phyloP scores from a whole-genome alignment of 2,329 filamentous ascomycete species.

The Talaromyces amestolkiae region DNA sequence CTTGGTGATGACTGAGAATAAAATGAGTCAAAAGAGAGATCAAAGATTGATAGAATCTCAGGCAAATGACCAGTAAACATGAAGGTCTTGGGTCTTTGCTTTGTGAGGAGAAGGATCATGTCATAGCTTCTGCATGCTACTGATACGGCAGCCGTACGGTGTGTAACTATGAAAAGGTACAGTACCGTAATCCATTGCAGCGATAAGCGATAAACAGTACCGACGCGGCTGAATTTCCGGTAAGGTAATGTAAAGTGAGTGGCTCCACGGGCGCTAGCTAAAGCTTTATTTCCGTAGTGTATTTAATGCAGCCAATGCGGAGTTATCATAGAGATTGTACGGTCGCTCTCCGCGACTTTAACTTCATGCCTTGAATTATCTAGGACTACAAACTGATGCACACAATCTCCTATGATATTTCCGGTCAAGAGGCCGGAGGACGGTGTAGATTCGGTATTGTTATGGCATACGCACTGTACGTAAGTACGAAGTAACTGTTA shows the following conservation, averaged over 20 bases:
- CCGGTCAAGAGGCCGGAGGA: no score
- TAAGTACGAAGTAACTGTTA: background rate
- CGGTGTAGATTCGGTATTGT: background rate
- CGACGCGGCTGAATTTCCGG: background rate
- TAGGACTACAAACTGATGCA: background rate
- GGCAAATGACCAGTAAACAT: background rate
- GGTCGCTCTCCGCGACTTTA: background rate
- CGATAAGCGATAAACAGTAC: constrained; percentile 4
- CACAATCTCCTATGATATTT: background rate
- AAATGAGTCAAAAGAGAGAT: background rate
- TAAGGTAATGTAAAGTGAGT: constrained; percentile 5
- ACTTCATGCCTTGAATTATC: background rate
- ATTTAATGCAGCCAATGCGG: background rate
- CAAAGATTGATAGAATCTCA: background rate
- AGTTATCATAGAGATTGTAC: background rate
- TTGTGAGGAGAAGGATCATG: constrained; percentile 17
- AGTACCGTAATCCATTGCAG: background rate
- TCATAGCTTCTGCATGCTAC: constrained; percentile 13
- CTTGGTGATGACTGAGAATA: background rate
- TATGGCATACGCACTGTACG: background rate
- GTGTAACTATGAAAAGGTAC: constrained; percentile 1
- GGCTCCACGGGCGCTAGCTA: background rate
- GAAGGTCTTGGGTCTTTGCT: background rate
- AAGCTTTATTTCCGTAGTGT: background rate
- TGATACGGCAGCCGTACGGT: background rate